Percentiles rank a stretch among this genome's conserved stretches.
These are phyloP conservation scores for Taiozyma onychis DNA, from an alignment of 1,139 yeast species.

Conservation along the genomic window DNA sequence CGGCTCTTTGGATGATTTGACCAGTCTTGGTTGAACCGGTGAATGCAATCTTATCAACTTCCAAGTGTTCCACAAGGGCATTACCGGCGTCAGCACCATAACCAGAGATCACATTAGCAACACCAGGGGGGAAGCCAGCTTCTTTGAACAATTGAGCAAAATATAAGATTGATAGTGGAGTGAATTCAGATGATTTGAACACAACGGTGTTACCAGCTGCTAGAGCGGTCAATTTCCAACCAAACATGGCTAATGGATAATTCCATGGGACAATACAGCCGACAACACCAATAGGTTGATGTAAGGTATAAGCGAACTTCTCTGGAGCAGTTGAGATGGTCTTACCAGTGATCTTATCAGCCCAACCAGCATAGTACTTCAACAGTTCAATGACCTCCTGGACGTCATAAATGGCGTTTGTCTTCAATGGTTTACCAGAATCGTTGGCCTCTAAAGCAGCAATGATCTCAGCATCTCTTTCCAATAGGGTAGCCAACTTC, in stretches of 20 bases:
- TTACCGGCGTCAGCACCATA: conserved; percentile 51
- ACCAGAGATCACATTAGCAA: conserved; percentile 56
- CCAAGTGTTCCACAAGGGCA: conserved; percentile 51
- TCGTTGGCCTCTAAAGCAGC: conserved; percentile 60
- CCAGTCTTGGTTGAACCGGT: conserved; percentile 63
- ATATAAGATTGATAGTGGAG: conserved; percentile 56
- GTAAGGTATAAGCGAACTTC: conserved; percentile 71
- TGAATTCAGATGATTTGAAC: conserved; percentile 61
- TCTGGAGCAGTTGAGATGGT: conserved; percentile 59
- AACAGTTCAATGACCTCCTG: conserved; percentile 54
- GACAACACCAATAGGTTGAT: conserved; percentile 79
- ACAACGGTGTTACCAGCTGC: conserved; percentile 67
- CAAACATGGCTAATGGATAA: conserved; percentile 61
- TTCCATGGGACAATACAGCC: conserved; percentile 73
- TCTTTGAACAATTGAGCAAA: conserved; percentile 49
- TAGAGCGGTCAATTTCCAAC: conserved; percentile 69
- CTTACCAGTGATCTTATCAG: conserved; percentile 74
- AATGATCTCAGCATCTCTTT: conserved; percentile 41
- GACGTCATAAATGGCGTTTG: conserved; percentile 55
- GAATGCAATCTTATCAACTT: conserved; percentile 61
- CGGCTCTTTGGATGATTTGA: conserved; percentile 49
- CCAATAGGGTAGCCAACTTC: conserved; percentile 48
- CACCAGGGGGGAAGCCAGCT: conserved; percentile 74
- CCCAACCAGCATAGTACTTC: conserved; percentile 80
- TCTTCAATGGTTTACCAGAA: conserved; percentile 55